Percentiles rank a stretch among this genome's conserved stretches.
These are phyloP conservation scores for Fusarium avenaceum DNA, from an alignment of 2,329 filamentous ascomycete species.

Conservation along the genomic window DNA sequence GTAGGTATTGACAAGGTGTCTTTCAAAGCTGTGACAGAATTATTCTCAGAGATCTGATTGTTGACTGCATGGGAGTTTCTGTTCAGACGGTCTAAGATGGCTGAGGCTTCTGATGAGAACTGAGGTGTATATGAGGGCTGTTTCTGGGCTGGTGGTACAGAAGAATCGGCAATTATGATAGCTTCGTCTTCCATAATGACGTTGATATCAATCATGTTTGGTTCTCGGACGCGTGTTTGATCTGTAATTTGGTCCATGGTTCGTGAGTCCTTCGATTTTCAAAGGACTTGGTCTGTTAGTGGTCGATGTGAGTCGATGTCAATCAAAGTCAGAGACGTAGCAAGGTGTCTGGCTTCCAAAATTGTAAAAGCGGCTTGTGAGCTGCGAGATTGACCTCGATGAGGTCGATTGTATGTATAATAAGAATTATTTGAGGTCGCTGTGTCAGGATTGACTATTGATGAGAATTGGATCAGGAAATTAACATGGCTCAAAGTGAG, in stretches of 20 bases:
- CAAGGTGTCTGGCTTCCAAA: neutral
- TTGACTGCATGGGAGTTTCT: constrained; percentile 2
- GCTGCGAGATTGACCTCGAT: neutral
- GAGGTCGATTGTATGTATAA: neutral
- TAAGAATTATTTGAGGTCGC: neutral
- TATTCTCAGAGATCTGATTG: neutral
- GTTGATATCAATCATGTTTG: neutral
- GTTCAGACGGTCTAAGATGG: constrained; percentile 51
- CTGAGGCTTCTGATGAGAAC: constrained; percentile 47
- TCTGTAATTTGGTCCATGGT: constrained; percentile 17
- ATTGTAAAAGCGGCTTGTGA: neutral
- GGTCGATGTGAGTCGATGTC: constrained; percentile 12
- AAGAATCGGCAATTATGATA: neutral
- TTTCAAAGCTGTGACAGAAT: constrained; percentile 6
- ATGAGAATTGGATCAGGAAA: constrained; percentile 18
- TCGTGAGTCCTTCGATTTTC: neutral
- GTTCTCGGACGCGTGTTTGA: neutral
- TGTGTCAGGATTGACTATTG: constrained; percentile 13
- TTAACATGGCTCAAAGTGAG: constrained; percentile 34
- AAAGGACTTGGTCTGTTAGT: constrained; percentile 12
- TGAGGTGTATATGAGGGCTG: constrained; percentile 50
- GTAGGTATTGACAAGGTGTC: constrained; percentile 36
- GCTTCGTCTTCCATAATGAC: neutral
- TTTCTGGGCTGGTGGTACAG: constrained; percentile 1
- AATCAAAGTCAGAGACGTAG: neutral